phyloP scores from a whole-genome alignment of 345 rosid species.

The Durio zibethinus region DNA sequence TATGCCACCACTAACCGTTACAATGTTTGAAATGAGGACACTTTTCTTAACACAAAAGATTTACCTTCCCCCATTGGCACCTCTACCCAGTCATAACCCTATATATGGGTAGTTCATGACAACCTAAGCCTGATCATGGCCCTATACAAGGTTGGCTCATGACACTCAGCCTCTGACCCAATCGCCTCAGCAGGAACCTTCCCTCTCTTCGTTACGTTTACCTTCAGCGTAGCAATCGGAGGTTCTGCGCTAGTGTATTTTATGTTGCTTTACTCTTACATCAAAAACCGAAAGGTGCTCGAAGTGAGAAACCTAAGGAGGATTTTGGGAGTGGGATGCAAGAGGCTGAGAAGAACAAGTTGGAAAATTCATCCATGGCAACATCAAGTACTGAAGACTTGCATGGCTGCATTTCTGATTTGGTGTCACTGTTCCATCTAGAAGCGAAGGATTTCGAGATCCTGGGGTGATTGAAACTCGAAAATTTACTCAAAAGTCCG shows the following conservation, averaged over 20 bases:
- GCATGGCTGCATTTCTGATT: slow-evolving; percentile 64
- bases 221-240: slow-evolving; percentile 71
- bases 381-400: slow-evolving; percentile 65
- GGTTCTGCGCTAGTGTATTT: slow-evolving; percentile 44
- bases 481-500: slow-evolving; percentile 56
- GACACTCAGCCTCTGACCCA: slow-evolving; percentile 73
- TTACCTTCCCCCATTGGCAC: too few relatives aligned
- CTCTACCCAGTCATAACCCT: too few relatives aligned
- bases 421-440: slow-evolving; percentile 39
- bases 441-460: slow-evolving; percentile 63
- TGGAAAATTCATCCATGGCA: slow-evolving; percentile 60
- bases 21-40: too few relatives aligned
- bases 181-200: slow-evolving; percentile 57
- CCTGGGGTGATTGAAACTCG: slow-evolving; percentile 69
- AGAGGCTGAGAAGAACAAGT: slow-evolving; percentile 91
- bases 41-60: too few relatives aligned
- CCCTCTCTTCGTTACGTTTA: slow-evolving; percentile 60
- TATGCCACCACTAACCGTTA: too few relatives aligned
- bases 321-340: slow-evolving; percentile 94
- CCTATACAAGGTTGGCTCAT: too few relatives aligned
- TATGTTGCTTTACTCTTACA: slow-evolving; percentile 37
- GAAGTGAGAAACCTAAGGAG: slow-evolving; percentile 60
- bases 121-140: too few relatives aligned
- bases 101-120: too few relatives aligned
- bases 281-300: slow-evolving; percentile 49